These are phyloP conservation scores for Kodamaea hsintzibuensis DNA, from an alignment of 805 yeast species.

Conservation along the genomic window DNA sequence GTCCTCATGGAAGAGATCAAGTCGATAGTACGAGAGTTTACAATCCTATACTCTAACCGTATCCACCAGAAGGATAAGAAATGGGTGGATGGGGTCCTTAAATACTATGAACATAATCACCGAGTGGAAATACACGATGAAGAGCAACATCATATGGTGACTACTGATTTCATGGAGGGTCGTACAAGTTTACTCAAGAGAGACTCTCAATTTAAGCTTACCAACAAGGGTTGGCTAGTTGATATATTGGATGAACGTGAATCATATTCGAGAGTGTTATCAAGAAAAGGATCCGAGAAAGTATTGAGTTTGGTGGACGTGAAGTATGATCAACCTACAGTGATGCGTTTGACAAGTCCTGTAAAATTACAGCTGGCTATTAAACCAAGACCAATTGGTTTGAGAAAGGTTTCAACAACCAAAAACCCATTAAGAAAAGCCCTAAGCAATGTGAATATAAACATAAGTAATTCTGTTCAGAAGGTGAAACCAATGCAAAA, in stretches of 20 bases:
- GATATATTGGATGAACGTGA: constrained; percentile 11
- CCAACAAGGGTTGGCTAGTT: constrained; percentile 26
- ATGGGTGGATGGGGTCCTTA: constrained; percentile 54
- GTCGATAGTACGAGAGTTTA: constrained; percentile 48
- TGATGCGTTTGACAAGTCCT: not conserved
- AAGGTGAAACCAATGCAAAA: not conserved
- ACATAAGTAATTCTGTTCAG: not conserved
- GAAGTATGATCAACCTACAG: not conserved
- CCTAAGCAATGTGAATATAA: not conserved
- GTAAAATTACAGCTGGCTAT: not conserved
- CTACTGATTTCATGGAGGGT: constrained; percentile 33
- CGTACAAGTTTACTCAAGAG: constrained; percentile 11
- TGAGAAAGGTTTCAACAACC: constrained; percentile 4
- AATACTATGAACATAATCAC: constrained; percentile 48
- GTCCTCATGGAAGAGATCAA: constrained; percentile 6
- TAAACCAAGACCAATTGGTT: constrained; percentile 5
- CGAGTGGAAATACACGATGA: constrained; percentile 46
- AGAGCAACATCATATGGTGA: constrained; percentile 29
- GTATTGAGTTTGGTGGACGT: constrained; percentile 4
- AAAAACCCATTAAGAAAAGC: not conserved
- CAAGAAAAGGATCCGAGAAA: not conserved
- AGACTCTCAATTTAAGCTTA: constrained; percentile 26
- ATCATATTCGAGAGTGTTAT: constrained; percentile 4
- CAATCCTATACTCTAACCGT: constrained; percentile 47
- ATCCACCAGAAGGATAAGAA: constrained; percentile 46